Base-by-base conservation (phyloP, 1,284 basidiomycete genomes). In the Ceratobasidium sp. region DNA sequence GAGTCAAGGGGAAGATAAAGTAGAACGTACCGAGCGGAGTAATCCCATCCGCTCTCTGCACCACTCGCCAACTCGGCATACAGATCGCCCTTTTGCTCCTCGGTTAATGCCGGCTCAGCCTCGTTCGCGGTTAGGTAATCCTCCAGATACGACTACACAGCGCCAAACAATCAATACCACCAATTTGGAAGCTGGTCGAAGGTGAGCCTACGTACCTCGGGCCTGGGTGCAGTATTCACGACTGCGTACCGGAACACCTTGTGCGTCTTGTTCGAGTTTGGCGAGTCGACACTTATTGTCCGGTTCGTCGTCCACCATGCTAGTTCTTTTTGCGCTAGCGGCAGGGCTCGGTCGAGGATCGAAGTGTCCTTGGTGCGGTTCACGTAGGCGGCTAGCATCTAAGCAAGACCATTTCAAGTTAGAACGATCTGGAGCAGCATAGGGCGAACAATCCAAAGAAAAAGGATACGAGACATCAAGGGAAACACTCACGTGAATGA, bases 41-140 rank as follows among this genome's bases (percentile, higher is more conserved):
- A 71, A 55, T 73, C 73, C 74, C 75, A 72, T 72, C 88, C 94
- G 12, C 85, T 86, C 81, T 97, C 94, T 0, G 94, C 95, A 49
- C 93, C 94, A 57, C 84, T 85, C 0, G 95, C 94, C 22, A 98
- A 84, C 77, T 96, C 90, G n/a, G 91, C 85, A 75, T 95, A 98
- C n/a, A 98, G 77, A 2, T 83, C 85, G 0, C 84, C 83, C 55
- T 85, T 82, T 75, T 89, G 79, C 1, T 82, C 79, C 22, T 87
- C 87, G 69, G 85, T 90, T 0, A 86, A 84, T 34, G 75, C 74
- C 4, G 86, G 74, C 0, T 82, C 81, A 0, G 88, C 85, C 64
- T 87, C 88, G 69, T 90, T 86, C 4, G 86, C 90, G 0, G 92
- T 93, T 31, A 80, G 74, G 75, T 92, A 96, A 80, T 97, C 94